Percentiles rank a stretch among this genome's conserved stretches.
Conservation (phyloP, 176 grass and related monocot species). For the Dendrocalamus sinicus region DNA sequence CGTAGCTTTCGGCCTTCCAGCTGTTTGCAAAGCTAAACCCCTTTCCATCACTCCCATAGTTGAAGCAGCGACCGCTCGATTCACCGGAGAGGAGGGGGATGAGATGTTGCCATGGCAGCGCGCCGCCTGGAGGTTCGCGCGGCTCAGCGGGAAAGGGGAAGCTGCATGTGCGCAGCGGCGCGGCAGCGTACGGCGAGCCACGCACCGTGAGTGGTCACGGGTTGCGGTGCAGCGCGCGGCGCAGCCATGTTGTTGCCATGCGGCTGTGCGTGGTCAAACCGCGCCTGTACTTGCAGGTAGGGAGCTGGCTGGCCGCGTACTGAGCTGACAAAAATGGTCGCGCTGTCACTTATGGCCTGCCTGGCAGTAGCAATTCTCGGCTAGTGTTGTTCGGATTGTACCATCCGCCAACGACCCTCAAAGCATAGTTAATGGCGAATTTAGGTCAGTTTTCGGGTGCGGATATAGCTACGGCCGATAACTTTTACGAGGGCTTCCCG, state of each 20-base stretch:
- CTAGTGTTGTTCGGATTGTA: neutral
- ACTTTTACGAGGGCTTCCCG: too few relatives aligned
- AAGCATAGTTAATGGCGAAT: constrained; percentile 1
- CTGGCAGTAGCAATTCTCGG: constrained; percentile 23
- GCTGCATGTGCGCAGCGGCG: neutral
- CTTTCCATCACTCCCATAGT: neutral
- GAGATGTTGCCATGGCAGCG: neutral
- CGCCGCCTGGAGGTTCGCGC: neutral
- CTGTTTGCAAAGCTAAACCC: neutral
- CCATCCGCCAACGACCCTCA: neutral
- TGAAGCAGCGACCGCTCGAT: neutral
- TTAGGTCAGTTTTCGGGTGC: too few relatives aligned
- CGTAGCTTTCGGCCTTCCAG: neutral
- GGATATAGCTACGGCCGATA: too few relatives aligned
- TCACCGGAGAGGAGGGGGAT: neutral
- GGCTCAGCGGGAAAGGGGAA: neutral
- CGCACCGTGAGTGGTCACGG: constrained; percentile 27
- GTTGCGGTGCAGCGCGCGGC: neutral
- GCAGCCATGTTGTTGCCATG: neutral
- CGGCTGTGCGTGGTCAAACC: constrained; percentile 23
- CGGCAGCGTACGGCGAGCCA: neutral
- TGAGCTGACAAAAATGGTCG: constrained; percentile 45
- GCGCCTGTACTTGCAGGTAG: constrained; percentile 45
- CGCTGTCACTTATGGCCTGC: neutral
- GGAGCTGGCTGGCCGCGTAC: neutral